Evolutionary conservation across 1,284 basidiomycete genomes (phyloP), one percentile per base, ranked within the genome.

Genomic region (Trichosporon faecale): DNA sequence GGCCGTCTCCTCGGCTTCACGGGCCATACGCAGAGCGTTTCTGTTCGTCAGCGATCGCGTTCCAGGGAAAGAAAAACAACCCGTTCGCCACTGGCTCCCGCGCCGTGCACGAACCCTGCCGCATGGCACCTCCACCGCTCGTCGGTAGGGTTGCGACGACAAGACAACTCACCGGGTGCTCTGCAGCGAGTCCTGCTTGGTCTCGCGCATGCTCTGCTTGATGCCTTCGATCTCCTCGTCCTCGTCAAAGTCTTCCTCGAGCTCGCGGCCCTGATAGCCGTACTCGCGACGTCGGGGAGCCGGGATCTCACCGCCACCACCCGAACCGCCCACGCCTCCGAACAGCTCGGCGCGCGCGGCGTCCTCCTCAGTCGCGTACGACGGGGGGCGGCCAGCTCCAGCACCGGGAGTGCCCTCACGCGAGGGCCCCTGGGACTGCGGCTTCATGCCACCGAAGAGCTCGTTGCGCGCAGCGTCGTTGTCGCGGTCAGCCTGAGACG

Each of bases 191-290:
- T 99, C 96, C 83, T 98, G 94, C 85, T 99, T 99, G 74, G 93
- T 85, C 79, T 89, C 93, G 68, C 91, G 88, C 76, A 94, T 94
- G 85, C 95, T 90, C 80, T 93, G 89, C 85, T 98, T 98, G 85
- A 99, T 96, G 16, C 91, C 94, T 84, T 99, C 96, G 5, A 97
- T 87, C 79, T 98, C 96, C 76, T 98, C 95, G 29, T 98, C 95
- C 75, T 92, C 92, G 68, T 83, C 81, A 70, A 82, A 84, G 82
- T 96, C 94, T 79, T 93, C 90, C 72, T 85, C 82, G 52, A 77
- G 76, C 74, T 84, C 82, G 33, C 81, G 69, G 0, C 81, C 80
- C 40, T 82, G 69, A 65, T 83, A 81, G 18, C 83, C 83, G 70
- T 81, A 84, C 72, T 81, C 68, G 63, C 90, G 90, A 12, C 31